A percentile compares a stretch with the other conserved stretches of the same genome.
Evolutionary conservation across 116 monocot genomes (phyloP).

Genomic region (Zostera marina): DNA sequence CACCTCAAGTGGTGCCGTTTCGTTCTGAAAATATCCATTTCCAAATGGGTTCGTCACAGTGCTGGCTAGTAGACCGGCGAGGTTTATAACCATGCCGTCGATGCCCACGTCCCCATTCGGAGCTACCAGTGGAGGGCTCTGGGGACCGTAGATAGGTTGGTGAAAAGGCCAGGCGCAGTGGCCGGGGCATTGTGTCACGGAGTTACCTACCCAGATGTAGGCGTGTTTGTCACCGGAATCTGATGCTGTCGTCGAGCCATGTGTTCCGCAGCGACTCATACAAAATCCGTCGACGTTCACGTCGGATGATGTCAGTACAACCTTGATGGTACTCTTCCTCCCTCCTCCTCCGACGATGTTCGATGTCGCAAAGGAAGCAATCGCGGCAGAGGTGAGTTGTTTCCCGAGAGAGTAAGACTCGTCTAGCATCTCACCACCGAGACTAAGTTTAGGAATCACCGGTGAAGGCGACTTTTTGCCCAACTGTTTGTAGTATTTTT

Average conservation of each 20-base stretch:
- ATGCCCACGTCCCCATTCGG: slow-evolving; percentile 72
- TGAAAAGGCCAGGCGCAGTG: slow-evolving; percentile 92
- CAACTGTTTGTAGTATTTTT: slow-evolving; percentile 6
- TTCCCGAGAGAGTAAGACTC: slow-evolving; percentile 6
- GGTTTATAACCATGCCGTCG: slow-evolving; percentile 69
- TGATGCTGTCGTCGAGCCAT: slow-evolving; percentile 13
- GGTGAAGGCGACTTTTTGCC: not conserved
- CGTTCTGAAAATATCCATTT: slow-evolving; percentile 53
- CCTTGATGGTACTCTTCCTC: slow-evolving; percentile 3
- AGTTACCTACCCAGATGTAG: slow-evolving; percentile 84
- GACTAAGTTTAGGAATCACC: not conserved
- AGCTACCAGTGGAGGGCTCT: slow-evolving; percentile 39
- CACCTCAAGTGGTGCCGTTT: slow-evolving; percentile 44
- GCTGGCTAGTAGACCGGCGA: slow-evolving; percentile 53
- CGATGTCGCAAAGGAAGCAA: slow-evolving; percentile 4
- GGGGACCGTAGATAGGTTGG: slow-evolving; percentile 72
- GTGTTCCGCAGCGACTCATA: slow-evolving; percentile 31
- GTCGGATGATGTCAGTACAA: slow-evolving; percentile 29
- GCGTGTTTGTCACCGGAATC: slow-evolving; percentile 7
- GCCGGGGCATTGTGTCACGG: slow-evolving; percentile 65
- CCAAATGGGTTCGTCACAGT: slow-evolving; percentile 43
- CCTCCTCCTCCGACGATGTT: not conserved
- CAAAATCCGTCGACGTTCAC: slow-evolving; percentile 44
- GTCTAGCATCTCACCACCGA: slow-evolving; percentile 5
- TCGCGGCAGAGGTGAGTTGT: slow-evolving; percentile 1